These are phyloP conservation scores for Dimargaris xerosporica DNA, from an alignment of 192 early-diverging fungal species.

Conservation along the genomic window DNA sequence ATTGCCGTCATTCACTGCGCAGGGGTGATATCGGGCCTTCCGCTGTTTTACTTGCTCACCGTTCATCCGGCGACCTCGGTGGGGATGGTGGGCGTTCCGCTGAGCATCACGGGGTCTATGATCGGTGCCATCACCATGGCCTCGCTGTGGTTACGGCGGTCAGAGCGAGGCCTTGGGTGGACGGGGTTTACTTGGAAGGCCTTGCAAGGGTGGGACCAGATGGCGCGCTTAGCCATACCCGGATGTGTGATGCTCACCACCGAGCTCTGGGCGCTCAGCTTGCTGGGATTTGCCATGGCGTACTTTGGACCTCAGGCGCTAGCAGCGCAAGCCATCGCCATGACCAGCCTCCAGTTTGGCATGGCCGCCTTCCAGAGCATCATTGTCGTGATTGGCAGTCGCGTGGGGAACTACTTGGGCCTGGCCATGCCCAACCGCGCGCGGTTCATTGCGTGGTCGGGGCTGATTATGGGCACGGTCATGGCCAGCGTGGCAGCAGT, in stretches of 20 bases:
- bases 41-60: conserved; percentile 58
- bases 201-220: conserved; percentile 35
- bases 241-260: conserved; percentile 58
- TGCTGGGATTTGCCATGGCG: conserved; percentile 45
- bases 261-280: conserved; percentile 59
- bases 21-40: conserved; percentile 41
- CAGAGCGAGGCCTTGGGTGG: conserved; percentile 44
- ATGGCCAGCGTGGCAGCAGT: not conserved
- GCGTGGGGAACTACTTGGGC: conserved; percentile 51
- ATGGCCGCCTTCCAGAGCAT: conserved; percentile 60
- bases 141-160: conserved; percentile 30
- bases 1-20: conserved; percentile 38
- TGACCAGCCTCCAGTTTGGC: conserved; percentile 38
- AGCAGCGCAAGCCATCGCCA: conserved; percentile 55
- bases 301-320: conserved; percentile 45
- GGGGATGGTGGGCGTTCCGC: conserved; percentile 59
- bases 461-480: not conserved
- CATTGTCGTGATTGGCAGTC: conserved; percentile 49
- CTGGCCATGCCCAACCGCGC: conserved; percentile 28
- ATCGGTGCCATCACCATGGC: conserved; percentile 29
- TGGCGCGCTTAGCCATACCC: conserved; percentile 47
- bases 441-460: not conserved
- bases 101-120: conserved; percentile 26
- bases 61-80: conserved; percentile 34
- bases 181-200: conserved; percentile 53